phyloP scores from a whole-genome alignment of 2,329 filamentous ascomycete species.

The Claviceps citrina region DNA sequence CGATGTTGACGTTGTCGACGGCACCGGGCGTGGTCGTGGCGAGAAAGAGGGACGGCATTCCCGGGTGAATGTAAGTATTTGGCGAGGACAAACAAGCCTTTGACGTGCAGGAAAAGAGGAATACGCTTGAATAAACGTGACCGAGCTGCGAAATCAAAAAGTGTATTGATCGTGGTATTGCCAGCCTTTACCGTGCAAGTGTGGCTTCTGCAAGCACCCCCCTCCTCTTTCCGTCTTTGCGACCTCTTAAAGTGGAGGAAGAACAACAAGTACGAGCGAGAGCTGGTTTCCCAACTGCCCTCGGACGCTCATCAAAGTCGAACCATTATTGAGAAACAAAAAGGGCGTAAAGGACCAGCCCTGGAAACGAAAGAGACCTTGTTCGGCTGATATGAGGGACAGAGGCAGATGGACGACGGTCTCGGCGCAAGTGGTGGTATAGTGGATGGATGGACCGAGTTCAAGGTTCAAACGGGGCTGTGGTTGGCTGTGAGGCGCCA shows the following conservation, averaged over 20 bases:
- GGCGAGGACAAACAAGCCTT: not conserved
- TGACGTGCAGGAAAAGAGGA: not conserved
- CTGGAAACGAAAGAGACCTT: slow-evolving; percentile 7
- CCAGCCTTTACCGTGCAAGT: slow-evolving; percentile 3
- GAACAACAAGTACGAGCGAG: slow-evolving; percentile 3
- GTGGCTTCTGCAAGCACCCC: slow-evolving; percentile 4
- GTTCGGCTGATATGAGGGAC: slow-evolving; percentile 10
- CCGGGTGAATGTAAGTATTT: not conserved
- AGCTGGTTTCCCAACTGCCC: slow-evolving; percentile 2
- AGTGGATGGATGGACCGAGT: slow-evolving; percentile 10
- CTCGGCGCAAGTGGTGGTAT: slow-evolving; percentile 9
- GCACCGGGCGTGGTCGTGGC: not conserved
- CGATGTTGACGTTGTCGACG: slow-evolving; percentile 7
- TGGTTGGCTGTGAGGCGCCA: slow-evolving; percentile 10
- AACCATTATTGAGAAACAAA: slow-evolving; percentile 13
- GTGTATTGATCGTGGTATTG: slow-evolving; percentile 1
- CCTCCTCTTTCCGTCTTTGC: slow-evolving; percentile 2
- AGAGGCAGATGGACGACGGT: slow-evolving; percentile 10
- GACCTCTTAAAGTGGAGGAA: slow-evolving; percentile 1
- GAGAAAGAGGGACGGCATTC: not conserved
- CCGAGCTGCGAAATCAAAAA: not conserved
- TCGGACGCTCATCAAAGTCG: slow-evolving; percentile 6
- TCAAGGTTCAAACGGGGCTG: slow-evolving; percentile 10
- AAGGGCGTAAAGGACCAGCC: slow-evolving; percentile 7
- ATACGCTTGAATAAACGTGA: not conserved